phyloP scores from a whole-genome alignment of 225 moss, liverwort and hornwort genomes.

The Bryum argenteum region DNA sequence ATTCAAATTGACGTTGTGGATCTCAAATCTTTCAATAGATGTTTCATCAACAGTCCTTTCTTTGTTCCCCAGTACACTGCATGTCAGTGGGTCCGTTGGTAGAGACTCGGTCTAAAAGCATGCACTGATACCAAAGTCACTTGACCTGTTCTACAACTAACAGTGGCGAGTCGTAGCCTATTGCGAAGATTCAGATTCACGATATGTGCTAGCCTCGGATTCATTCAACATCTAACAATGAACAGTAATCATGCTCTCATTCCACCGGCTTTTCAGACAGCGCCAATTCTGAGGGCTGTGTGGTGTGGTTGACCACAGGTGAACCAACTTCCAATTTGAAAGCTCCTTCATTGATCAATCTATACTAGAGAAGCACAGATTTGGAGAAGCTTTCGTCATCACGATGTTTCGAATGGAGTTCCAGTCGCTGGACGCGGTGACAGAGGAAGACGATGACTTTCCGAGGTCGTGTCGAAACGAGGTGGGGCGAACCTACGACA shows the following conservation, averaged over 20 bases:
- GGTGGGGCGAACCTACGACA: conserved; percentile 3
- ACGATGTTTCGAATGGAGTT: conserved; percentile 51
- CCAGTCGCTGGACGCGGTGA: conserved; percentile 31
- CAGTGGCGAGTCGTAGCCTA: neutral
- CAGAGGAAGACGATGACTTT: conserved; percentile 30
- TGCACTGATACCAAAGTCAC: conserved; percentile 3
- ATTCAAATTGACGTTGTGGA: neutral
- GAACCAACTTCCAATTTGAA: neutral
- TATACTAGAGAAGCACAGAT: neutral
- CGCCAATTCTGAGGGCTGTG: neutral
- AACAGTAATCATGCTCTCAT: neutral
- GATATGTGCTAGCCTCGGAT: neutral
- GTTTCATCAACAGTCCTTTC: too few species aligned
- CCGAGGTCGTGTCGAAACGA: conserved; percentile 7
- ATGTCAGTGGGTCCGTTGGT: neutral
- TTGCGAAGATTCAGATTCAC: conserved; percentile 11
- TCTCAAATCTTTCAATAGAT: neutral
- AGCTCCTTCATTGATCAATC: neutral
- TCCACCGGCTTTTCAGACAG: neutral
- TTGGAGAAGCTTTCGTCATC: neutral
- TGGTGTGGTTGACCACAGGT: conserved; percentile 3
- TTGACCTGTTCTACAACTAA: conserved; percentile 17
- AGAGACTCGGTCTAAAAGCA: conserved; percentile 22
- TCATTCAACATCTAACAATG: neutral
- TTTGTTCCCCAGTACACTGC: neutral